Conservation (phyloP, 768 basidiomycete species). For the Omphalotus guepiniiformis region DNA sequence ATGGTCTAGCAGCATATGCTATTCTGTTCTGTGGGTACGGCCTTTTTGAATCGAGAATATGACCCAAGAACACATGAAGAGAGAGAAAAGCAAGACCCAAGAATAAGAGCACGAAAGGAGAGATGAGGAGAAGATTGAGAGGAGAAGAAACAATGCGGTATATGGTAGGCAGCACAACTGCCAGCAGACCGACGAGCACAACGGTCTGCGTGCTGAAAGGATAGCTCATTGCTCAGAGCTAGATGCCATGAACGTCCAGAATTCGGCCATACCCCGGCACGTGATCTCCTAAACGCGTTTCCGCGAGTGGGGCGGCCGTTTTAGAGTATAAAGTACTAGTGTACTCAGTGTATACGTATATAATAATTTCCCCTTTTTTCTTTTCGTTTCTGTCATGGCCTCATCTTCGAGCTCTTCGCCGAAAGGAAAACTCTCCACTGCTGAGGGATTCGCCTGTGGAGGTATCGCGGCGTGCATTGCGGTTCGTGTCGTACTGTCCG, state of each 20-base stretch:
- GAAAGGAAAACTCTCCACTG: constrained; percentile 43
- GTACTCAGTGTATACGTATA: no score
- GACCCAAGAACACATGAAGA: constrained; percentile 51
- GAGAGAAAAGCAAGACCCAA: constrained; percentile 48
- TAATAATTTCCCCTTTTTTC: neutral
- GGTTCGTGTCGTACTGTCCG: constrained; percentile 38
- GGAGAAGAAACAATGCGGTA: constrained; percentile 64
- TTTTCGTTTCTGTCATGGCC: constrained; percentile 5
- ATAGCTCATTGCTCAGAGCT: no score
- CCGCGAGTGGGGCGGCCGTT: no score
- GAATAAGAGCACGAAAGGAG: constrained; percentile 52
- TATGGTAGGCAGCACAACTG: constrained; percentile 50
- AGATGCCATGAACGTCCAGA: no score
- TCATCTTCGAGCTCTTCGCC: constrained; percentile 20
- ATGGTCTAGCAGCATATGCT: constrained; percentile 61
- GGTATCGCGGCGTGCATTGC: constrained; percentile 90
- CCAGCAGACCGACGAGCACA: constrained; percentile 52
- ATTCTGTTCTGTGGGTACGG: constrained; percentile 32
- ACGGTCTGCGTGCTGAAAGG: constrained; percentile 48
- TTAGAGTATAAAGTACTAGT: no score
- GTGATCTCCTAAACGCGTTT: no score
- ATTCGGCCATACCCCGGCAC: no score
- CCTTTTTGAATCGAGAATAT: constrained; percentile 49
- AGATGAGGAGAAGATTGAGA: constrained; percentile 55
- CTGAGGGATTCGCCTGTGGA: constrained; percentile 85